These are phyloP conservation scores for Lentinula raphanica DNA, from an alignment of 768 basidiomycete species.

Conservation along the genomic window DNA sequence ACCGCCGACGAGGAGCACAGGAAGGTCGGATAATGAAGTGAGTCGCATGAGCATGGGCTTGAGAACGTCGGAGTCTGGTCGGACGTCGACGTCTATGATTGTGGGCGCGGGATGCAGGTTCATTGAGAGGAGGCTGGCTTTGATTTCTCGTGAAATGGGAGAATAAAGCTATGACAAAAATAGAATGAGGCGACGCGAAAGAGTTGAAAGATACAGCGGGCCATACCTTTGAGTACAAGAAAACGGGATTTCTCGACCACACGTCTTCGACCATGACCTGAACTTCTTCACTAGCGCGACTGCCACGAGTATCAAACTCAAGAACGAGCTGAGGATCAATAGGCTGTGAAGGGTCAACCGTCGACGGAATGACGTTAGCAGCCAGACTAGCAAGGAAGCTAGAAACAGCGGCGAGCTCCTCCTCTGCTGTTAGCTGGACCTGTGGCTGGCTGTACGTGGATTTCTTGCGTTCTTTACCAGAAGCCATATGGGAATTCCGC, in stretches of 20 bases:
- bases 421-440: conserved; percentile 41
- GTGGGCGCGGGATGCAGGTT: conserved; percentile 58
- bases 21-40: conserved; percentile 48
- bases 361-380: conserved; percentile 66
- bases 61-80: conserved; percentile 65
- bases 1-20: conserved; percentile 68
- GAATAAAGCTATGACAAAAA: conserved; percentile 48
- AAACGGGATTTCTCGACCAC: conserved; percentile 70
- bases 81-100: conserved; percentile 67
- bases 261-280: conserved; percentile 54
- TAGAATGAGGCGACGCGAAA: conserved; percentile 5
- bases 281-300: conserved; percentile 58
- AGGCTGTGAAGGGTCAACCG: conserved; percentile 55
- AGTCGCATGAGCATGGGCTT: conserved; percentile 58
- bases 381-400: conserved; percentile 70
- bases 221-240: conserved; percentile 66
- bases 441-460: conserved; percentile 27
- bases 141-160: conserved; percentile 60
- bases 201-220: neutral
- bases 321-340: conserved; percentile 80
- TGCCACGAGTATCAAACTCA: conserved; percentile 74
- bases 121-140: conserved; percentile 48
- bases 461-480: conserved; percentile 9
- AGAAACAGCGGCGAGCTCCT: conserved; percentile 73
- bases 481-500: conserved; percentile 26